Evolutionary conservation across 2,329 filamentous ascomycete genomes (phyloP).

Genomic region (Trichoderma polysporum): DNA sequence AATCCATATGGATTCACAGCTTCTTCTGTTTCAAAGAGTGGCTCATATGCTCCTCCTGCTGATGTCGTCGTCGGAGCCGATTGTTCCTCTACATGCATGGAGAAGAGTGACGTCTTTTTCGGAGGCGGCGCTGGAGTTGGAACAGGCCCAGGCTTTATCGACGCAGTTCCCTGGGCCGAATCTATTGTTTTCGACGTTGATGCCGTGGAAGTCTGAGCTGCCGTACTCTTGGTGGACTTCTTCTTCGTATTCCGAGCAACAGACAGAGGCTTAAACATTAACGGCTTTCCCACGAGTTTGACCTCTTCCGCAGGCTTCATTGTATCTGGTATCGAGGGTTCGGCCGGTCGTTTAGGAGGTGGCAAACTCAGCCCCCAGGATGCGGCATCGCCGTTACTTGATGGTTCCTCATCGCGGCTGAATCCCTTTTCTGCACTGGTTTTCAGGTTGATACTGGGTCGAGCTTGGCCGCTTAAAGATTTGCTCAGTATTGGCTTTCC

Average conservation of each 20-base stretch:
- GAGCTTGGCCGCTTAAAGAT: constrained; percentile 30
- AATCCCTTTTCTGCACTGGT: constrained; percentile 84
- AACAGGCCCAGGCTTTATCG: constrained; percentile 23
- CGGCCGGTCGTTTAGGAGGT: constrained; percentile 41
- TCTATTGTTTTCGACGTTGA: constrained; percentile 13
- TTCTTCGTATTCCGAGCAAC: constrained; percentile 76
- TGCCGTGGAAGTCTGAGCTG: constrained; percentile 20
- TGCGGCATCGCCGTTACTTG: constrained; percentile 25
- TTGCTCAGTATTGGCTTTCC: constrained; percentile 33
- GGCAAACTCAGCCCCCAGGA: constrained; percentile 37
- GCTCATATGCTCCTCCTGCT: constrained; percentile 45
- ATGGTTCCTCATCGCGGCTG: constrained; percentile 53
- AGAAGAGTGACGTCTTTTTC: constrained; percentile 68
- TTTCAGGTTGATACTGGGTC: constrained; percentile 63
- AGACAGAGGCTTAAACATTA: constrained; percentile 87
- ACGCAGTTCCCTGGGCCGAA: not conserved
- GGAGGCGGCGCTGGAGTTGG: constrained; percentile 31
- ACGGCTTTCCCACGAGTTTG: constrained; percentile 72
- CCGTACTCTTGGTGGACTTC: constrained; percentile 36
- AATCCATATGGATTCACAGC: constrained; percentile 23
- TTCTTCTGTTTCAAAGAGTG: constrained; percentile 46
- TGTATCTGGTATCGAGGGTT: constrained; percentile 53
- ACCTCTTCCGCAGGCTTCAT: constrained; percentile 62
- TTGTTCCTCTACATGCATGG: constrained; percentile 50
- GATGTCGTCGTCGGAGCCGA: constrained; percentile 27